Conservation (phyloP, 2,329 filamentous ascomycete species). For the Alternaria arbusti region DNA sequence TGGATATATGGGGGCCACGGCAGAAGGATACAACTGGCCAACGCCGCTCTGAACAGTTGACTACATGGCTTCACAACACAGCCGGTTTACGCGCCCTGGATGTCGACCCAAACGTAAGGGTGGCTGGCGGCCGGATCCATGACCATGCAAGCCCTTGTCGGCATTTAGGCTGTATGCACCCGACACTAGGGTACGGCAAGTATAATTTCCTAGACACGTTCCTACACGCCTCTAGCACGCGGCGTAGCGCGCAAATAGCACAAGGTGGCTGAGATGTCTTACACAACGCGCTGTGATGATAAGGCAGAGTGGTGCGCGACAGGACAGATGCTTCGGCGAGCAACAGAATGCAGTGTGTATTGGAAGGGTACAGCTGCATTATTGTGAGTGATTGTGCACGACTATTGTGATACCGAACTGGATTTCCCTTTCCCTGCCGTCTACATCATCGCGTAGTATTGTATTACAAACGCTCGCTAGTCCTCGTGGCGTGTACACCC, state of each 20-base stretch:
- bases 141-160: neutral
- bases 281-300: neutral
- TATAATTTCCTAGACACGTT: neutral
- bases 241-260: neutral
- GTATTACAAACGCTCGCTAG: neutral
- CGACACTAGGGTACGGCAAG: neutral
- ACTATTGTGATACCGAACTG: neutral
- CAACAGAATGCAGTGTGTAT: neutral
- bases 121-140: neutral
- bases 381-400: neutral
- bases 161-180: neutral
- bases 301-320: neutral
- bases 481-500: neutral
- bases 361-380: neutral
- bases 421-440: neutral
- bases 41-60: constrained; percentile 30
- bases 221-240: neutral
- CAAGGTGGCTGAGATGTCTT: neutral
- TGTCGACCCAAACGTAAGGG: constrained; percentile 4
- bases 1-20: constrained; percentile 47
- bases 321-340: neutral
- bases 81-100: constrained; percentile 6
- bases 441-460: neutral
- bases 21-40: constrained; percentile 39
- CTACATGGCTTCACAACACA: constrained; percentile 14